A percentile compares a stretch with the other conserved stretches of the same genome.
phyloP scores from a whole-genome alignment of 2,329 filamentous ascomycete genomes.

The Aspergillus glaucus region DNA sequence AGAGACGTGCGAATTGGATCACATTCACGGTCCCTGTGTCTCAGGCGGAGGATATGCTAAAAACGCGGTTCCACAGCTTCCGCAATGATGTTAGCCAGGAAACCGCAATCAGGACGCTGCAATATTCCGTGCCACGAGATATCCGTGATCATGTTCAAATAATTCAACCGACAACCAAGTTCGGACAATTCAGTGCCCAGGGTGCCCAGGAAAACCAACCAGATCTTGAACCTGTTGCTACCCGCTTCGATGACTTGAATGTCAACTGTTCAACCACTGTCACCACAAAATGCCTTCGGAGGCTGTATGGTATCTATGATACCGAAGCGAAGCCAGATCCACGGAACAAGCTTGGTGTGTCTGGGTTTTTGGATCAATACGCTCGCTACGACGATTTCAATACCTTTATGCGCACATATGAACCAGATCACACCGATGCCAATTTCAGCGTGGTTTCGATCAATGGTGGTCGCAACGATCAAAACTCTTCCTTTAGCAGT shows the following conservation, averaged over 20 bases:
- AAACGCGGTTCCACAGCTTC: conserved; percentile 54
- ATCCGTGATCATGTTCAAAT: conserved; percentile 53
- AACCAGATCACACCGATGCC: conserved; percentile 45
- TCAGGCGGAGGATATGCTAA: conserved; percentile 51
- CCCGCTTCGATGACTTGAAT: conserved; percentile 14
- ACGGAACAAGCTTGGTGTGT: conserved; percentile 40
- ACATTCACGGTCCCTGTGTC: conserved; percentile 41
- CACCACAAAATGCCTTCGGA: conserved; percentile 45
- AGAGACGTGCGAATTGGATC: conserved; percentile 56
- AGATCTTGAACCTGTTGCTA: conserved; percentile 10
- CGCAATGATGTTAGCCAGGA: conserved; percentile 38
- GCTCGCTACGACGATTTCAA: conserved; percentile 51
- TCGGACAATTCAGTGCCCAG: conserved; percentile 47
- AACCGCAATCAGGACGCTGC: conserved; percentile 48
- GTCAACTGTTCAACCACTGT: conserved; percentile 36
- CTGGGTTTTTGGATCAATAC: conserved; percentile 47
- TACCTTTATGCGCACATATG: conserved; percentile 50
- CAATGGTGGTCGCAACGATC: conserved; percentile 49
- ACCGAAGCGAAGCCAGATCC: conserved; percentile 23
- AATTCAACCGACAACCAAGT: conserved; percentile 61
- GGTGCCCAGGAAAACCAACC: conserved; percentile 36
- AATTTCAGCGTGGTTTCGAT: conserved; percentile 55
- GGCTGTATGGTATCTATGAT: conserved; percentile 43
- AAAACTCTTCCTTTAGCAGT: conserved; percentile 38
- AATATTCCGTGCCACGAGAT: conserved; percentile 56